Evolutionary conservation across 305 asterid species (phyloP).

Genomic region (Solanum hybrid): DNA sequence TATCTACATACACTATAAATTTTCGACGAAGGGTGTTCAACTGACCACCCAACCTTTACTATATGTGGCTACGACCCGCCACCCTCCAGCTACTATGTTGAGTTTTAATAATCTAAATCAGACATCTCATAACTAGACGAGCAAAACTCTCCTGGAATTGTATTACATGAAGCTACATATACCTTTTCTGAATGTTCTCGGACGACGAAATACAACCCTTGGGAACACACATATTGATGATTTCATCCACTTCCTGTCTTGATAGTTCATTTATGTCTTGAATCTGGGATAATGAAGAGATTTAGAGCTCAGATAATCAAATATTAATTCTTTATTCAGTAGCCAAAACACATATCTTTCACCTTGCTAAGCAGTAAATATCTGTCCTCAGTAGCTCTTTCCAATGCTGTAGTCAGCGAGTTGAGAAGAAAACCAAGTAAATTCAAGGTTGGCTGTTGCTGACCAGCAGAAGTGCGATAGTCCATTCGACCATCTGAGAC

Average conservation of each 20-base stretch:
- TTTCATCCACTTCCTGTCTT: slow-evolving; percentile 94
- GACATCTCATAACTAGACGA: not conserved
- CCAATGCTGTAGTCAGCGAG: slow-evolving; percentile 58
- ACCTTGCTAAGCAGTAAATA: slow-evolving; percentile 85
- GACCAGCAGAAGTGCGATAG: slow-evolving; percentile 45
- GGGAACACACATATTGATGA: slow-evolving; percentile 51
- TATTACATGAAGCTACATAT: not conserved
- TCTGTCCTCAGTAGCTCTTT: slow-evolving; percentile 76
- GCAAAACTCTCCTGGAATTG: not conserved
- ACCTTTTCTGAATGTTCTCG: slow-evolving; percentile 83
- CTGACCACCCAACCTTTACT: not conserved
- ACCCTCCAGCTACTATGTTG: not conserved
- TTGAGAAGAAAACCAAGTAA: slow-evolving; percentile 56
- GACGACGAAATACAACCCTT: slow-evolving; percentile 51
- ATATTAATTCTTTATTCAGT: not conserved
- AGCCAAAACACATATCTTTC: not conserved
- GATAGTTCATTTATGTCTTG: slow-evolving; percentile 91
- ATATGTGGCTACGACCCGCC: not conserved
- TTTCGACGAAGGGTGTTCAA: not conserved
- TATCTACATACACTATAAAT: not conserved
- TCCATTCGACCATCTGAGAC: slow-evolving; percentile 49
- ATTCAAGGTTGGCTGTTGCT: slow-evolving; percentile 66
- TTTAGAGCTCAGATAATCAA: not conserved
- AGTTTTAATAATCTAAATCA: not conserved
- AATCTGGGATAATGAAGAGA: slow-evolving; percentile 33